Base-by-base conservation (phyloP, 331 rosid species). In the Phaseolus coccineus region DNA sequence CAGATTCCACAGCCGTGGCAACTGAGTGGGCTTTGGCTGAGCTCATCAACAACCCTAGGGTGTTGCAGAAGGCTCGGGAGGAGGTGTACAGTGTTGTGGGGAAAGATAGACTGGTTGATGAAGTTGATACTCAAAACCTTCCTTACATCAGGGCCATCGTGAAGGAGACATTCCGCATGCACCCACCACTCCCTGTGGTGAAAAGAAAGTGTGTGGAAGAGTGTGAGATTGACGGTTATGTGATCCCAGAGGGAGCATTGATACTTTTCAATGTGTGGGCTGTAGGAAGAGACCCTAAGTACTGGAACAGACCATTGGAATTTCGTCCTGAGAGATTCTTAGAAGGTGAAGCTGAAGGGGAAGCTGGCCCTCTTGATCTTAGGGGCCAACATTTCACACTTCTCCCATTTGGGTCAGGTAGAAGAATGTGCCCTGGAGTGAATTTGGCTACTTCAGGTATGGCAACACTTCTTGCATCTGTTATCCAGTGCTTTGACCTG, bases 401-500 rank as follows among this genome's bases (percentile, higher is more conserved):
- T 19, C 22, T 19, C 22, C 22, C 22, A 19, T 19, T 19, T 19
- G 22, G 22, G 22, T 19, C 22, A 19, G 22, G 22, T 19, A 19
- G 22, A 19, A 19, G 22, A 19, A 19, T 19, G 22, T 19, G 22
- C 22, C 22, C 22, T 19, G 22, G 91, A 0, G 33, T 82, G 0
- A 80, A 63, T 46, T 55, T 87, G 40, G 81, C 82, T 3, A 71
- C 86, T 25, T 78, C 77, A 3, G 83, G 85, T 63, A 22, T 86
- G 71, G 90, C 89, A 0, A 35, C 77, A 4, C 14, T 84, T 2
- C 75, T 84, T n/a, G 85, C 86, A 5, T 58, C 81, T 14, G 13
- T 87, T 46, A 70, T 87, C n/a, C 87, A 87, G 2, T 69, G 84
- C 70, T 87, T 87, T 40, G 87, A 87, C 10, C 47, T 81, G 2